Base-by-base conservation (phyloP, 2,329 filamentous ascomycete genomes). In the Aspergillus sp. region DNA sequence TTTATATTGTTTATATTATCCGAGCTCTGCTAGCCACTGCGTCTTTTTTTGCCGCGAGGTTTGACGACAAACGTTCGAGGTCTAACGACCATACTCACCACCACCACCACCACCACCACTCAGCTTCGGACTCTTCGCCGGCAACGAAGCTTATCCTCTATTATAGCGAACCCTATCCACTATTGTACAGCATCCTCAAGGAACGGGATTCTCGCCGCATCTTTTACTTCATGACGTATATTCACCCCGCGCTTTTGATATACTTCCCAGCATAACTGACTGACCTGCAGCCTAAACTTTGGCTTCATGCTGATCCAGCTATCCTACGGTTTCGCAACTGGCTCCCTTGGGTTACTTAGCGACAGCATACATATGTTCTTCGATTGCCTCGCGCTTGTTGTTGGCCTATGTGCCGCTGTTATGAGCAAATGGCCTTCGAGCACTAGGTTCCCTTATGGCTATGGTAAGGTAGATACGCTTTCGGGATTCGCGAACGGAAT, bases 301-400 rank as follows among this genome's bases (percentile, higher is more conserved):
- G 83, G 81, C 6, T 99, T 99, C 74, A 99, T 99, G 95, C 78
- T 90, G 34, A 86, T 99, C 1, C 95, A 99, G 69, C 89, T 93
- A 41, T 91, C 93, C 60, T 99, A 99, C 69, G 95, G 95, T 48
- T 96, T 95, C 67, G 78, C 95, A 11, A 98, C 92, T 3, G 93
- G 96, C 64, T 99, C 95, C 0, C 80, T 99, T 5, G 95, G 95
- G 3, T 82, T 99, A n/a, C 84, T 99, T 17, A 96, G 92, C 64
- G 95, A 99, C 75, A 98, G 93, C 68, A 95, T 99, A 62, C 95
- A 99, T 76, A 99, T 99, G 95, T 93, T 99, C 69, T 98, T 99
- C 67, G 95, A 99, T 75, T 99, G 95, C 65, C 87, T 97, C 36
- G 95, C 93, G 18, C 83, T 99, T 26, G 85, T 90, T 1, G 92